phyloP scores from a whole-genome alignment of 1,284 basidiomycete genomes.

The Leccinum subrobustum region DNA sequence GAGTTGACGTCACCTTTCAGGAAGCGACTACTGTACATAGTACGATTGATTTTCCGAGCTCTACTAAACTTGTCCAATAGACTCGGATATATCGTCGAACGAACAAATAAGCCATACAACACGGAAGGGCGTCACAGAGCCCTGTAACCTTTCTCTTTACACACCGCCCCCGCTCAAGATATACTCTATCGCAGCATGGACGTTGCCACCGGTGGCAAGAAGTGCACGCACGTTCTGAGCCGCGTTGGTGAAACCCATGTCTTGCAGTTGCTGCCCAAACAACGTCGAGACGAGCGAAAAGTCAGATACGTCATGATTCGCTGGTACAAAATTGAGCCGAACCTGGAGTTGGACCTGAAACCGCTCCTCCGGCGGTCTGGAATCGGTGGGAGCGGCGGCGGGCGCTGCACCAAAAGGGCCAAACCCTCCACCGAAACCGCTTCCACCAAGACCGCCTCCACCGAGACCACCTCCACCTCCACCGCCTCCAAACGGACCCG shows the following conservation, averaged over 20 bases:
- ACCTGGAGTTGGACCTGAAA: conserved; percentile 86
- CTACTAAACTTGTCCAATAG: too few species aligned
- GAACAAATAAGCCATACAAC: neutral
- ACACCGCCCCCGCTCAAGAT: conserved; percentile 79
- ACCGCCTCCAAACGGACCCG: conserved; percentile 12
- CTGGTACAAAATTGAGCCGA: neutral
- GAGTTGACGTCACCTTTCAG: too few species aligned
- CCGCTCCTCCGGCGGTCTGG: conserved; percentile 80
- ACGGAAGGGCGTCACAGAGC: neutral
- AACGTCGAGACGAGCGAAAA: neutral
- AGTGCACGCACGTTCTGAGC: conserved; percentile 87
- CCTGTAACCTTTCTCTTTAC: conserved; percentile 23
- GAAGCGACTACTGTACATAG: too few species aligned
- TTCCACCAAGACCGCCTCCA: conserved; percentile 21
- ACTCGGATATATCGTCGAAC: too few species aligned
- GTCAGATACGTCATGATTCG: neutral
- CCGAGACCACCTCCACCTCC: conserved; percentile 26
- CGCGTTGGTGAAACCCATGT: conserved; percentile 85
- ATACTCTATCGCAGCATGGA: conserved; percentile 88
- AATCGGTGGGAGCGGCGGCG: conserved; percentile 53
- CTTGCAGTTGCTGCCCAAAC: conserved; percentile 72
- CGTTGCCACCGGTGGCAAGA: conserved; percentile 85
- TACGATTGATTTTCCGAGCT: too few species aligned
- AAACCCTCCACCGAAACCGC: conserved; percentile 31
- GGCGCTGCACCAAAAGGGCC: conserved; percentile 31